These are phyloP conservation scores for Thozetella sp. DNA, from an alignment of 495 filamentous ascomycete species.

Conservation along the genomic window DNA sequence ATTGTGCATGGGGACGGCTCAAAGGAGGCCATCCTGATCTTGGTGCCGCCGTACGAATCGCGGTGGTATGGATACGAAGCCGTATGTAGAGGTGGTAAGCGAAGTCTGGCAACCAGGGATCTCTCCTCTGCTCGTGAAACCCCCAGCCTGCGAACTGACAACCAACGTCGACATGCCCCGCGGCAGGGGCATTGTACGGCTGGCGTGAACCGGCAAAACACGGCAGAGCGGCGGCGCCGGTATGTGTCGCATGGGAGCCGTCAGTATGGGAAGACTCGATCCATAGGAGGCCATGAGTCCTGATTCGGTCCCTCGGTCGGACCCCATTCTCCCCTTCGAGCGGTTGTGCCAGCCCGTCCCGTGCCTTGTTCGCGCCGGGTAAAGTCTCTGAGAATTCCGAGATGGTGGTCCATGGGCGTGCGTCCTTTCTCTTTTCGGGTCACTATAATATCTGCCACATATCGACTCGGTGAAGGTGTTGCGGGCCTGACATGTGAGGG, in stretches of 20 bases:
- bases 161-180: too few relatives aligned
- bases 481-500: too few relatives aligned
- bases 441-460: not conserved
- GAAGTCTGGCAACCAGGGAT: conserved; percentile 13
- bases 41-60: conserved; percentile 3
- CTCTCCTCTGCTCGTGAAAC: conserved; percentile 9
- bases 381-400: conserved; percentile 4
- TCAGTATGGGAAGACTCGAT: not conserved
- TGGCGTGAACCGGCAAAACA: conserved; percentile 6
- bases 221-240: conserved; percentile 3
- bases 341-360: conserved; percentile 3
- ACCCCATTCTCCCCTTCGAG: not conserved
- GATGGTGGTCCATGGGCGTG: conserved; percentile 4
- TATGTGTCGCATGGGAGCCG: not conserved
- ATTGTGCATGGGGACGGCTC: conserved; percentile 21
- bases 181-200: conserved; percentile 17
- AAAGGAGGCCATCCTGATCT: conserved; percentile 9
- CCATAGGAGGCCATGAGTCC: not conserved
- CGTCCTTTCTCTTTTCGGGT: not conserved
- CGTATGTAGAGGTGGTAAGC: not conserved
- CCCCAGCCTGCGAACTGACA: conserved; percentile 5
- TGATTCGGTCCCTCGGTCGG: not conserved
- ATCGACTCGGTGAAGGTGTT: not conserved
- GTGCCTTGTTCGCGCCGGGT: conserved; percentile 8
- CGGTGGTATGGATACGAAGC: conserved; percentile 5